These are phyloP conservation scores for Leucosporidium scottii DNA, from an alignment of 768 basidiomycete species.

Conservation along the genomic window DNA sequence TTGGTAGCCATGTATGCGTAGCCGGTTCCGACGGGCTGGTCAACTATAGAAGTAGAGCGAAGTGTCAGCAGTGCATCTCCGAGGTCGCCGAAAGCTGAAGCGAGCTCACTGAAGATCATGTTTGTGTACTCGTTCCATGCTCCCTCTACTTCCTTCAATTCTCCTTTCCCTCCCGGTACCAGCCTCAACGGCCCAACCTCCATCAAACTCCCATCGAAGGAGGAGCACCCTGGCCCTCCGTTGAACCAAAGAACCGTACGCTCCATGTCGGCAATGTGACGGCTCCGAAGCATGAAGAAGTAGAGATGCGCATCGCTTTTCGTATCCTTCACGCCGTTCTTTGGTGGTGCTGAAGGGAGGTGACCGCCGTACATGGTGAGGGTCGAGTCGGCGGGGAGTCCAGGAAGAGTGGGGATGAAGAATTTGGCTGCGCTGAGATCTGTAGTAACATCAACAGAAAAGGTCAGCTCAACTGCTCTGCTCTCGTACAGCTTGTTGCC, in stretches of 20 bases:
- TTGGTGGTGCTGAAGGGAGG: constrained; percentile 62
- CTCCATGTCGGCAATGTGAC: constrained; percentile 80
- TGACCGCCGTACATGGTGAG: constrained; percentile 79
- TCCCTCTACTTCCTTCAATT: constrained; percentile 64
- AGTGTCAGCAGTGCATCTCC: neutral
- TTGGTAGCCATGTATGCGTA: constrained; percentile 84
- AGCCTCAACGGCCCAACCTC: constrained; percentile 87
- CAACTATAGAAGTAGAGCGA: constrained; percentile 53
- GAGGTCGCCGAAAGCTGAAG: neutral
- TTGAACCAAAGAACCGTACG: constrained; percentile 76
- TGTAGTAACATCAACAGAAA: neutral
- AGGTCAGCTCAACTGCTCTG: neutral
- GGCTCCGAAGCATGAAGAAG: constrained; percentile 83
- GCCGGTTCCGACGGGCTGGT: constrained; percentile 95
- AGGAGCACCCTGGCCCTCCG: constrained; percentile 79
- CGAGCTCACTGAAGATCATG: constrained; percentile 34
- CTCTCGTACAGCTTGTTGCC: too few species aligned
- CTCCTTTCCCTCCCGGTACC: constrained; percentile 65
- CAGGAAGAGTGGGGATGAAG: constrained; percentile 51
- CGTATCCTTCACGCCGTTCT: constrained; percentile 46
- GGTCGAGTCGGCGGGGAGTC: constrained; percentile 61
- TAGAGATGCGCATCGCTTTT: constrained; percentile 69
- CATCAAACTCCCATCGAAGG: constrained; percentile 96
- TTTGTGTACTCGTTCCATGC: constrained; percentile 67
- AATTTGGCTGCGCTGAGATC: constrained; percentile 30